Evolutionary conservation across 371 early-diverging fungal genomes (phyloP).

Genomic region (Lichtheimia hyalospora): DNA sequence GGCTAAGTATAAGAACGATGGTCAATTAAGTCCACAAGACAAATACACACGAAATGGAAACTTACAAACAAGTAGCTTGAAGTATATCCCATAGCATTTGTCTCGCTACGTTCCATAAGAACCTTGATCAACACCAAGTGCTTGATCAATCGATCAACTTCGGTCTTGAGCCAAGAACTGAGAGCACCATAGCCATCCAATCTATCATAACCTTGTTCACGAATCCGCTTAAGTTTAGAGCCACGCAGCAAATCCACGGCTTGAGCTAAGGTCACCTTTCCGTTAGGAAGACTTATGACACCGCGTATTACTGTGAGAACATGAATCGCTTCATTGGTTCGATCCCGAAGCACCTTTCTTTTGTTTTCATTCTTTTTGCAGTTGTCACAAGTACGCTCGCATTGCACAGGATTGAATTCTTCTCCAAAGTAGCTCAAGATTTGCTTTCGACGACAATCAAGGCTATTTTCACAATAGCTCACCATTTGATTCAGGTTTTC

Average conservation of each 20-base stretch:
- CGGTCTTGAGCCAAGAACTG: slow-evolving; percentile 47
- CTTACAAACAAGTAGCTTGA: slow-evolving; percentile 20
- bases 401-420: slow-evolving; percentile 66
- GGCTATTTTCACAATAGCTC: slow-evolving; percentile 91
- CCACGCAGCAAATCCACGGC: slow-evolving; percentile 85
- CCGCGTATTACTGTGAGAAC: slow-evolving; percentile 51
- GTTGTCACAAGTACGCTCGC: slow-evolving; percentile 94
- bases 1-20: not conserved
- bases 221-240: slow-evolving; percentile 55
- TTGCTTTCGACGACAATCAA: slow-evolving; percentile 92
- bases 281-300: slow-evolving; percentile 19
- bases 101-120: slow-evolving; percentile 59
- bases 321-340: slow-evolving; percentile 43
- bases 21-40: not conserved
- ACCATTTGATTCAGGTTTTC: slow-evolving; percentile 91
- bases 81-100: slow-evolving; percentile 20
- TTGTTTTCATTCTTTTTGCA: slow-evolving; percentile 56
- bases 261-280: slow-evolving; percentile 72
- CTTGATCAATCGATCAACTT: slow-evolving; percentile 70
- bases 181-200: slow-evolving; percentile 68
- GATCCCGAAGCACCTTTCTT: slow-evolving; percentile 13
- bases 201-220: slow-evolving; percentile 47
- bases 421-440: slow-evolving; percentile 98
- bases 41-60: not conserved
- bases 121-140: slow-evolving; percentile 59